Evolutionary conservation across 148 eudicot genomes (phyloP).

Genomic region (Rhododendron vialii): DNA sequence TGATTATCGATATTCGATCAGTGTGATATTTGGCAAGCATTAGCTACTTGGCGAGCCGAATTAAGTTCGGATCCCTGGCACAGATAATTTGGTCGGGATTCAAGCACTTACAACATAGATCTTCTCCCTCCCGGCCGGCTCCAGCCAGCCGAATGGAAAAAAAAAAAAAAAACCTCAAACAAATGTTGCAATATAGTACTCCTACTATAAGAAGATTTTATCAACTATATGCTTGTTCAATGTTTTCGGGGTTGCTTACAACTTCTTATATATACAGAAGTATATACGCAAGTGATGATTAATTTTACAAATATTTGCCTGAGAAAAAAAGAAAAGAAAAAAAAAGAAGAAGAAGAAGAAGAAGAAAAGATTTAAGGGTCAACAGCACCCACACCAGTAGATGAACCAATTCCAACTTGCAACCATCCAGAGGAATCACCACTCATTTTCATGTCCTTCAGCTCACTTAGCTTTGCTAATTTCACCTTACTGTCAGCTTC

Average conservation of each 20-base stretch:
- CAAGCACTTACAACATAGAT: background rate
- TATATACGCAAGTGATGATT: background rate
- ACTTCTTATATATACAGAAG: background rate
- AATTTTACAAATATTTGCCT: background rate
- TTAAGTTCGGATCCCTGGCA: background rate
- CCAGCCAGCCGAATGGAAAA: too few species aligned
- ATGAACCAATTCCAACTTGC: conserved; percentile 70
- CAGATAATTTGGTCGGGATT: background rate
- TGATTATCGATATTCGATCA: background rate
- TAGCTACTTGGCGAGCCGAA: background rate
- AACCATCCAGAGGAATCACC: conserved; percentile 62
- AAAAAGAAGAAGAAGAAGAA: background rate
- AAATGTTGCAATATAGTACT: background rate
- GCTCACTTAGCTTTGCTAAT: conserved; percentile 57
- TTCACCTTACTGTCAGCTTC: conserved; percentile 75
- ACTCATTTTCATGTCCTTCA: conserved; percentile 47
- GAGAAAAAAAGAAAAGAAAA: background rate
- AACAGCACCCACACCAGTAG: conserved; percentile 33
- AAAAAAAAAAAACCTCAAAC: background rate
- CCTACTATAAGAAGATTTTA: background rate
- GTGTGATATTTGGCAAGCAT: background rate
- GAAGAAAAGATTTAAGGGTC: conserved; percentile 24
- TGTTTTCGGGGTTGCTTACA: background rate
- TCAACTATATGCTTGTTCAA: background rate
- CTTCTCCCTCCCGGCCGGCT: too few species aligned